Evolutionary conservation across 2,329 filamentous ascomycete species (phyloP), one percentile per base, ranked within the genome.

Genomic region (Lomentospora prolificans): DNA sequence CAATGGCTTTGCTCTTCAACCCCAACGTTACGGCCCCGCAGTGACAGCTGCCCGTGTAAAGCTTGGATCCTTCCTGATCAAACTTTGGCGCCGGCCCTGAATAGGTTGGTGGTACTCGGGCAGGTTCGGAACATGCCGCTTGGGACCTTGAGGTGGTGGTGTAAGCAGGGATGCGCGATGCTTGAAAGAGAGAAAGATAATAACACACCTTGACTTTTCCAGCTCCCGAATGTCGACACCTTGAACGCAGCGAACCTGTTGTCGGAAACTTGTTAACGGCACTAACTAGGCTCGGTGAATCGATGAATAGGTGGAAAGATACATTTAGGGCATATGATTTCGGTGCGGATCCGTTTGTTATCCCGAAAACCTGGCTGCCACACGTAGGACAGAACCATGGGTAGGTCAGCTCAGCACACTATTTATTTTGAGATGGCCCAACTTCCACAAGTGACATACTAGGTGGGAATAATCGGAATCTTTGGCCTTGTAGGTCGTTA

Each of bases 21-120:
- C 74, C 72, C 1, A 77, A 55, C 12, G 66, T 72, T 22, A 80
- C 67, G 24, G 70, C 71, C 30, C 77, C 77, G 62, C 77, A 81
- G 64, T 80, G 77, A 62, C 77, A 81, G 63, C 74, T 72, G 7
- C 77, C 78, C 12, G 72, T 72, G 61, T 78, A 77, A 8, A 72
- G 55, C 60, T 68, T 69, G 39, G 68, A 68, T 33, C 67, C 66
- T 22, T 72, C 70, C 39, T 72, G 59, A 3, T 65, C 65, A 9
- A 58, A 64, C 3, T 64, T 61, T 2, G 76, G 77, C 39, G 72
- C 64, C 3, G 67, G 61, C 4, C 76, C 77, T 1, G 67, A 69
- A 60, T 70, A 76, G 2, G 8, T 22, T 19, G n/a, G n/a, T n/a
- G n/a, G n/a, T n/a, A n/a, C n/a, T n/a, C n/a, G n/a, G n/a, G n/a